Evolutionary conservation across 2,329 filamentous ascomycete genomes (phyloP), one percentile per base, ranked within the genome.

Genomic region (Xylariaceae sp.): DNA sequence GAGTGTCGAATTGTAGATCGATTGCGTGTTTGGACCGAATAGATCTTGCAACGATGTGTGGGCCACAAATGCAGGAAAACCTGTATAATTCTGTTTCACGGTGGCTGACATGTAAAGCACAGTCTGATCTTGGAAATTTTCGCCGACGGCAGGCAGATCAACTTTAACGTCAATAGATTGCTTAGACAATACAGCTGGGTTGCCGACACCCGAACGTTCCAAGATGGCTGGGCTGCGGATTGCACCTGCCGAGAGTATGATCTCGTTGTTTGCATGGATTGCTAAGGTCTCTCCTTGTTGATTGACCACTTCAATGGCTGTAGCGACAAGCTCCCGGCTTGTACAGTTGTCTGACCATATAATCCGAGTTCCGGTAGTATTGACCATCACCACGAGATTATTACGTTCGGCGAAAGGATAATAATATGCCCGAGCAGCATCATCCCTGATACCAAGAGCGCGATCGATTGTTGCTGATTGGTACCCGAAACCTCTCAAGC

Each of bases 311-410:
- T 44, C 42, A 44, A 44, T 40, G 25, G 42, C 42, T 35, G 42
- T 44, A 39, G 42, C 42, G 36, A 44, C 35, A 35, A 29, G 35
- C 35, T 44, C 42, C 27, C 35, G 22, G 42, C 36, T 40, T 21
- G 36, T 20, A 36, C 36, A 21, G 34, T 39, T 20, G 22, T 44
- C 35, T 39, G 42, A 44, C 42, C 42, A 44, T 25, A 44, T 25
- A 32, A 44, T 39, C 25, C 42, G 42, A 44, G 42, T 44, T 34
- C 25, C 42, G 16, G 42, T 44, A 36, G 42, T 44, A 39, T 44
- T 44, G 42, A 44, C 42, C 42, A 44, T 44, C 42, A 44, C 42
- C 42, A 40, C 42, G 25, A 44, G 42, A 34, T 44, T 44, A 36
- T 40, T 29, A 34, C 42, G 42, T 22, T 40, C 35, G 20, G 36